Evolutionary conservation across 2,329 filamentous ascomycete species (phyloP).

Genomic region (Septoria petroselini): DNA sequence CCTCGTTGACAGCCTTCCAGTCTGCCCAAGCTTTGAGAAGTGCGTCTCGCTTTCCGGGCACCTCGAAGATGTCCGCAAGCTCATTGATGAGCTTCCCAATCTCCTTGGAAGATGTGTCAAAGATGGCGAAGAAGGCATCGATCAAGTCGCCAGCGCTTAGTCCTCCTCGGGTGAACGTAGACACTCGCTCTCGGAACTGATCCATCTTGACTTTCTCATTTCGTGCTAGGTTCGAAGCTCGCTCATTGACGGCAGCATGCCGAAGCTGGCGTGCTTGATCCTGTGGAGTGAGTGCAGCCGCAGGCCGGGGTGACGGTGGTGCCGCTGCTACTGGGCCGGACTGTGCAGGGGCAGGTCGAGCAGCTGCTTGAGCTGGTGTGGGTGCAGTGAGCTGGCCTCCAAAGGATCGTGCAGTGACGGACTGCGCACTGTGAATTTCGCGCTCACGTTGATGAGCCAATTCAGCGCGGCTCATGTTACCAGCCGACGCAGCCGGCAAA

Average conservation of each 20-base stretch:
- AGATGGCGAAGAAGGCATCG: conserved; percentile 82
- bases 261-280: conserved; percentile 77
- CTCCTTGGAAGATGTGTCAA: conserved; percentile 73
- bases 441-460: conserved; percentile 88
- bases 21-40: conserved; percentile 87
- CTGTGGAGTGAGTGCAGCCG: conserved; percentile 60
- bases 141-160: conserved; percentile 73
- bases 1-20: conserved; percentile 93
- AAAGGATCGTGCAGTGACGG: conserved; percentile 74
- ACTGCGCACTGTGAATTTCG: conserved; percentile 84
- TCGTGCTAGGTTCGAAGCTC: conserved; percentile 74
- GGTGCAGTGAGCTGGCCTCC: conserved; percentile 59
- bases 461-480: conserved; percentile 79
- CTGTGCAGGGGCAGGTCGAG: conserved; percentile 33
- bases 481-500: conserved; percentile 70
- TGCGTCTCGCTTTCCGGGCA: conserved; percentile 67
- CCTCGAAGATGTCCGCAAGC: conserved; percentile 87
- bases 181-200: conserved; percentile 76
- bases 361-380: conserved; percentile 35
- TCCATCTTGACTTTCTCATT: conserved; percentile 72
- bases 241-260: conserved; percentile 80
- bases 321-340: conserved; percentile 36
- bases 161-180: conserved; percentile 68
- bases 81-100: conserved; percentile 88
- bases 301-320: conserved; percentile 35